A percentile compares a stretch with the other conserved stretches of the same genome.
phyloP scores from a whole-genome alignment of 306 rosid species.

The Vicia faba region DNA sequence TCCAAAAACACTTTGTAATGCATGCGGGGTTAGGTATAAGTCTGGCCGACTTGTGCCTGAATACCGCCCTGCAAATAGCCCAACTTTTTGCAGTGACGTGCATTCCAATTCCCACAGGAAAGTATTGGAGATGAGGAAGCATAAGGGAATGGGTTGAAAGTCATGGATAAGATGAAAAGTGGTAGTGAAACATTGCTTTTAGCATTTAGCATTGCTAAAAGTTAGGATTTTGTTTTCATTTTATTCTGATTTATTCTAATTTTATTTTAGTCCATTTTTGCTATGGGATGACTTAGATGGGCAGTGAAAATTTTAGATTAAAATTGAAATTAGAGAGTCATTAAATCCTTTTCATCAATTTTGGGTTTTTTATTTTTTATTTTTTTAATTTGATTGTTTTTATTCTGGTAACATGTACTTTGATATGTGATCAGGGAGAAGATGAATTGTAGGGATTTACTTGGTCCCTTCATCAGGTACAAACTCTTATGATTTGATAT shows the following conservation, averaged over 20 bases:
- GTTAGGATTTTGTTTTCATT: conserved; percentile 35
- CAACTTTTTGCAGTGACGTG: conserved; percentile 52
- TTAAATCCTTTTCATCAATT: conserved; percentile 31
- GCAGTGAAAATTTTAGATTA: conserved; percentile 40
- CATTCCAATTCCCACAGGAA: conserved; percentile 84
- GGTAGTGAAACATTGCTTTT: conserved; percentile 30
- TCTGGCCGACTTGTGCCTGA: conserved; percentile 75
- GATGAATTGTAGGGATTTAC: conserved; percentile 26
- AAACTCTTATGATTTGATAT: conserved; percentile 1
- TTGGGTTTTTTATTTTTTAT: conserved; percentile 3
- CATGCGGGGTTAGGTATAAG: conserved; percentile 74
- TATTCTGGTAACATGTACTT: conserved; percentile 37
- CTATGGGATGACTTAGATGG: conserved; percentile 39
- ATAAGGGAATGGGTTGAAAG: conserved; percentile 49
- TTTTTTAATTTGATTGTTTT: conserved; percentile 31
- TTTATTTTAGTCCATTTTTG: conserved; percentile 35
- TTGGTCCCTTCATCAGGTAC: conserved; percentile 13
- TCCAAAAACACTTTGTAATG: conserved; percentile 76
- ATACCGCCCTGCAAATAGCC: conserved; percentile 79
- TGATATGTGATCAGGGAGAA: conserved; percentile 31
- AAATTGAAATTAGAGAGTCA: conserved; percentile 33
- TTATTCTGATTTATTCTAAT: conserved; percentile 46
- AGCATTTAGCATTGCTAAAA: conserved; percentile 45
- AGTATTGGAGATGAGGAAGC: conserved; percentile 67
- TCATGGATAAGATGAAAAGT: conserved; percentile 50